Evolutionary conservation across 169 alveolate genomes (phyloP).

Genomic region (Neospora caninum): DNA sequence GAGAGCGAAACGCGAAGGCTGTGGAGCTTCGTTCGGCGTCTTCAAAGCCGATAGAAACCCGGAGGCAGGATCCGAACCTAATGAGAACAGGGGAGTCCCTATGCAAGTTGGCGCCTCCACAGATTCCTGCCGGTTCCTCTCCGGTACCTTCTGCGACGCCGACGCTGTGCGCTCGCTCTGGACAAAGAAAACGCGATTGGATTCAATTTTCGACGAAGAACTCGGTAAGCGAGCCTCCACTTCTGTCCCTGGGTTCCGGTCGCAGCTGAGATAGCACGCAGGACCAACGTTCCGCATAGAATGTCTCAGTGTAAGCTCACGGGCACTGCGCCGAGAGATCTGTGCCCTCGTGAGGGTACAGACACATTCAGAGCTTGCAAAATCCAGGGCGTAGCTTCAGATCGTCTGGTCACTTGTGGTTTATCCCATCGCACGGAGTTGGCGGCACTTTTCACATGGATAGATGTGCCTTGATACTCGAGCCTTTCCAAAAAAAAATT

Average conservation of each 20-base stretch:
- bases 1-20: background rate
- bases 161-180: conserved; percentile 14
- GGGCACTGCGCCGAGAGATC: background rate
- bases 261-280: too few relatives aligned
- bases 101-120: conserved; percentile 12
- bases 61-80: background rate
- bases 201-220: conserved; percentile 5
- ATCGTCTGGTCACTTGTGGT: too few relatives aligned
- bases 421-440: too few relatives aligned
- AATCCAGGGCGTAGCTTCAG: too few relatives aligned
- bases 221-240: background rate
- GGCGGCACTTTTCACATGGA: too few relatives aligned
- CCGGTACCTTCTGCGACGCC: background rate
- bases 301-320: too few relatives aligned
- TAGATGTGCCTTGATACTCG: too few relatives aligned
- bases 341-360: background rate
- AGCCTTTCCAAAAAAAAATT: too few relatives aligned
- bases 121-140: background rate
- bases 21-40: background rate
- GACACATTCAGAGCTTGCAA: background rate
- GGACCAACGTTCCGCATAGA: too few relatives aligned
- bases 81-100: background rate
- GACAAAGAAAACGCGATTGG: conserved; percentile 7
- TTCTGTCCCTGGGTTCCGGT: background rate
- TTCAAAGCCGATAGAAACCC: background rate